Percentiles rank a stretch among this genome's conserved stretches.
Evolutionary conservation across 2,329 filamentous ascomycete genomes (phyloP).

Genomic region (Penicillium sumatraense): DNA sequence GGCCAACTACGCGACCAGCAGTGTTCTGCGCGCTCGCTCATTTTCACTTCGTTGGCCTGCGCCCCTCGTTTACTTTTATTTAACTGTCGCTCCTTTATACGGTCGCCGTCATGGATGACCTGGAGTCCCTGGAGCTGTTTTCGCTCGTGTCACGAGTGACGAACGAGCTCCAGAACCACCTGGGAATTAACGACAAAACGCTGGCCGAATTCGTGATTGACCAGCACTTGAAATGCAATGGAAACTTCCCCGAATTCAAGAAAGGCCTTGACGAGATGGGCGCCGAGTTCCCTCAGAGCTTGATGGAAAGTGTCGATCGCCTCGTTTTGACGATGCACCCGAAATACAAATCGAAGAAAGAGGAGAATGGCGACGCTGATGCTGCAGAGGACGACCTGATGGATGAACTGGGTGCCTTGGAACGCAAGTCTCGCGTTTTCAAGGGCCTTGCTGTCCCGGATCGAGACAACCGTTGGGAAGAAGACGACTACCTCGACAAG

Average conservation of each 20-base stretch:
- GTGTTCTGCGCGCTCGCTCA: slow-evolving; percentile 29
- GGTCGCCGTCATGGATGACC: slow-evolving; percentile 73
- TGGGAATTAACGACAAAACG: slow-evolving; percentile 90
- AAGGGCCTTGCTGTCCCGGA: slow-evolving; percentile 87
- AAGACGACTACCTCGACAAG: slow-evolving; percentile 50
- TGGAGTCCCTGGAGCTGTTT: slow-evolving; percentile 87
- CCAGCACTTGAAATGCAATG: slow-evolving; percentile 74
- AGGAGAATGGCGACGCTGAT: slow-evolving; percentile 34
- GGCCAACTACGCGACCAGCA: slow-evolving; percentile 14
- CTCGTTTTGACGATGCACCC: slow-evolving; percentile 89
- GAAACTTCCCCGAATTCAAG: slow-evolving; percentile 74
- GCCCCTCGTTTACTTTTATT: neutral
- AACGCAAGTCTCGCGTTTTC: slow-evolving; percentile 85
- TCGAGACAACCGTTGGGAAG: slow-evolving; percentile 62
- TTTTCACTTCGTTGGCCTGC: slow-evolving; percentile 1
- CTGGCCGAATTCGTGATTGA: slow-evolving; percentile 96
- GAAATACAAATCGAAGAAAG: slow-evolving; percentile 70
- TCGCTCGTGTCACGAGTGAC: slow-evolving; percentile 95
- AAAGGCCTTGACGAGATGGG: slow-evolving; percentile 74
- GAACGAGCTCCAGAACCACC: slow-evolving; percentile 90
- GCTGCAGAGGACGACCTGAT: slow-evolving; percentile 49
- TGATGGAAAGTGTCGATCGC: slow-evolving; percentile 90
- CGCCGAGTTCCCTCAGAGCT: slow-evolving; percentile 80
- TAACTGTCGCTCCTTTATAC: slow-evolving; percentile 1
- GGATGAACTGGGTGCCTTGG: slow-evolving; percentile 52